Conservation (phyloP, 1,284 basidiomycete genomes). For the Apiotrichum domesticum region DNA sequence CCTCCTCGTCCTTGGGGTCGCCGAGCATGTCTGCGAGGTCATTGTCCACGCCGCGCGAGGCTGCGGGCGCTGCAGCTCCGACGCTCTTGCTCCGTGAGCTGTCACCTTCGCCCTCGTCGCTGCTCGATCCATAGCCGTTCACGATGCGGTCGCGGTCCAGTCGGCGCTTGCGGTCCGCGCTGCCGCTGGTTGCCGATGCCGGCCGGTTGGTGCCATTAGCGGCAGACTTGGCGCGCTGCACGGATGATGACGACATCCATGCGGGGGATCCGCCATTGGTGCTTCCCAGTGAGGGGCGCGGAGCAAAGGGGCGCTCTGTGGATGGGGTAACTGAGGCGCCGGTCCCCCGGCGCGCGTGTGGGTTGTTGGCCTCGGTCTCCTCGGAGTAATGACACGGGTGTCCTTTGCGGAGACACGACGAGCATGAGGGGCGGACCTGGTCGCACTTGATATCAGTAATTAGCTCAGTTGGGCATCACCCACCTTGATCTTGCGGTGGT, state of each 20-base stretch:
- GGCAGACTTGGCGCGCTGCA: constrained; percentile 6
- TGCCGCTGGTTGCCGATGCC: constrained; percentile 10
- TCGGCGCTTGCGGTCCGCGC: constrained; percentile 9
- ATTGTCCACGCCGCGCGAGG: constrained; percentile 17
- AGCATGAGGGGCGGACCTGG: constrained; percentile 34
- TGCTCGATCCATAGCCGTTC: constrained; percentile 32
- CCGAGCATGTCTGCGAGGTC: constrained; percentile 26
- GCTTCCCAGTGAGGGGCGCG: not conserved
- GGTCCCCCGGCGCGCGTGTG: constrained; percentile 7
- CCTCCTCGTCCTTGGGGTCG: constrained; percentile 22
- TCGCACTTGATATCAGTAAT: constrained; percentile 25
- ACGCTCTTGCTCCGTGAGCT: constrained; percentile 2
- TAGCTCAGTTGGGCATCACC: not conserved
- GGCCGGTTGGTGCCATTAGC: constrained; percentile 6
- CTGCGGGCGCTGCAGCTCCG: not conserved
- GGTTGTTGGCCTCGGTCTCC: constrained; percentile 28
- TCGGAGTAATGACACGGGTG: constrained; percentile 35
- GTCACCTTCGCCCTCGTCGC: constrained; percentile 17
- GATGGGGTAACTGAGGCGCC: not conserved
- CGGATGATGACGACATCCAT: constrained; percentile 13
- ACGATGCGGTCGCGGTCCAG: constrained; percentile 29
- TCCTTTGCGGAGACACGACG: constrained; percentile 34
- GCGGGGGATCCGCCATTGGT: constrained; percentile 15
- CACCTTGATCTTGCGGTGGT: constrained; percentile 40
- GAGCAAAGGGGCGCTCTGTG: not conserved